Base-by-base conservation (phyloP, 768 basidiomycete species). In the Trametes maxima region DNA sequence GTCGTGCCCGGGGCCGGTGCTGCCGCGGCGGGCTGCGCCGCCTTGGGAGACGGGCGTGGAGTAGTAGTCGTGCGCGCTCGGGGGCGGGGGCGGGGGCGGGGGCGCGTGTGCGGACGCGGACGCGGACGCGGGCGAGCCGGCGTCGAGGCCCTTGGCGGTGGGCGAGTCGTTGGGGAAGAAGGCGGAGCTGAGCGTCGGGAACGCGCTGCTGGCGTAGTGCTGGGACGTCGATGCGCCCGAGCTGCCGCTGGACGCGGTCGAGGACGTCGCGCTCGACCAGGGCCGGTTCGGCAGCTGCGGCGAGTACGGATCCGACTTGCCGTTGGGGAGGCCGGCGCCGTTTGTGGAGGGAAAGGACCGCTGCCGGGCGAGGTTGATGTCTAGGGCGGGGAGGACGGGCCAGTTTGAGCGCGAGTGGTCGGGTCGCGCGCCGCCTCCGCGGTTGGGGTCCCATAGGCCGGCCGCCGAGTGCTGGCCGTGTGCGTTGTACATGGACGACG, bases 161-260 rank as follows among this genome's bases (percentile, higher is more conserved):
- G 74, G 70, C 50, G 70, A 69, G 54, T 76, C 74, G 44, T 65
- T 64, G 21, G 86, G 86, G 70, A 78, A 84, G 73, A 85, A 87
- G 12, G 86, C 81, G 10, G 84, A 78, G 63, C 72, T 84, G 40
- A 86, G 77, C 16, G 86, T 86, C 43, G 82, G 80, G 69, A 87
- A 81, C 52, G 65, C 44, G 21, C 42, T 63, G 24, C 37, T 42
- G 10, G n/a, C 21, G 60, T 65, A 61, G 24, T 65, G 66, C 17
- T 33, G 28, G 8, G 65, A 45, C 24, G 62, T 57, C 17, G 64
- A 63, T 16, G 66, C 62, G 40, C 57, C 54, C n/a, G 25, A 24
- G 14, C 65, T 65, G 54, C 62, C 60, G 60, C 64, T 69, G 11
- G 69, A 68, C 14, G 65, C 54, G 46, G 65, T 68, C 5, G 68